Evolutionary conservation across 768 basidiomycete genomes (phyloP), one percentile per base, ranked within the genome.

Genomic region (Termitomyces sp.): DNA sequence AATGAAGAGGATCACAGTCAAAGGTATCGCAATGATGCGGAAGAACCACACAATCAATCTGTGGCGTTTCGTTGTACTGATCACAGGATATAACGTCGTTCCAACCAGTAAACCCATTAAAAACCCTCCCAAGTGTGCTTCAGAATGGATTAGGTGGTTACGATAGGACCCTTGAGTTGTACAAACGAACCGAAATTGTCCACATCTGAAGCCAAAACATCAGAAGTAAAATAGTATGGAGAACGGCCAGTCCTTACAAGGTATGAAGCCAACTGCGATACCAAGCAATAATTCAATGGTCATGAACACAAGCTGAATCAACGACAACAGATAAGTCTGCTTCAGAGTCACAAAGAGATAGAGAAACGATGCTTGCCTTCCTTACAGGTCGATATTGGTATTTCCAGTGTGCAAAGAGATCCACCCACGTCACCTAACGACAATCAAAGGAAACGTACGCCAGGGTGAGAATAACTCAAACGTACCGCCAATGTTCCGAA

Each of bases 321-420:
- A 31, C 47, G 42, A 31, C 41, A 33, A 61, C 31, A 53, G 30
- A 42, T 30, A 16, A 58, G n/a, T 27, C 18, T 37, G 30, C 42
- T 31, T 54, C 22, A 3, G 18, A 33, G 34, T 46, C 41, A 30
- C 54, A 41, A 15, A 16, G 27, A 31, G n/a, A 41, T 42, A 4
- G 20, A 33, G 34, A 4, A 18, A 44, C 33, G n/a, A 16, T 30
- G 60, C 74, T 58, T 63, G 89, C 94, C 81, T 84, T 94, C 59
- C 85, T 81, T 18, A 82, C 84, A 11, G 96, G 97, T 58, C 85
- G 80, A 67, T 91, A 86, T 55, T 93, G 87, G 66, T 93, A 89
- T 65, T 83, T 81, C 96, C 96, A 98, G 67, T 98, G 96, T 3
- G 94, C 86, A 42, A 93, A 78, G 15, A 98, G 76, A 68, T 96